These are phyloP conservation scores for Xylaria cubensis DNA, from an alignment of 495 filamentous ascomycete species.

Conservation along the genomic window DNA sequence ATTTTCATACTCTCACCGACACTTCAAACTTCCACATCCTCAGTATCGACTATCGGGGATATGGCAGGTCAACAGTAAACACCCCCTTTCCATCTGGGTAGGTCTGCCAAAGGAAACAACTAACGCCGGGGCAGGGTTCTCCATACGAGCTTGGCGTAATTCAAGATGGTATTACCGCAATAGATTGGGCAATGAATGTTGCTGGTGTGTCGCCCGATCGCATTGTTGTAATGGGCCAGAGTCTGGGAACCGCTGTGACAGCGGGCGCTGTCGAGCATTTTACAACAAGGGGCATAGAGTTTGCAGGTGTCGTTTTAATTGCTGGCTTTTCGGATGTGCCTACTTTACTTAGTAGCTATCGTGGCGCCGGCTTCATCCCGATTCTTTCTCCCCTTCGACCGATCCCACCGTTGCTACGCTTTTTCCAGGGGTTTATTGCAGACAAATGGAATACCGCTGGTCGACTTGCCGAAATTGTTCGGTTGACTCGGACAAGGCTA, in stretches of 20 bases:
- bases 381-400: constrained; percentile 72
- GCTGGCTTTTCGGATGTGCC: constrained; percentile 80
- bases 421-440: constrained; percentile 50
- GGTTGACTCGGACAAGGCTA: constrained; percentile 57
- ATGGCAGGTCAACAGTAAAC: constrained; percentile 69
- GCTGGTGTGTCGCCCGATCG: constrained; percentile 69
- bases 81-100: neutral
- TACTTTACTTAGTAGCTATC: constrained; percentile 66
- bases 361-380: constrained; percentile 76
- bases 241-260: constrained; percentile 85
- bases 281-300: constrained; percentile 54
- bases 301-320: constrained; percentile 75
- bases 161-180: constrained; percentile 73
- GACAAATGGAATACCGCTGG: constrained; percentile 61
- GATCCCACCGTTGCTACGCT: constrained; percentile 51
- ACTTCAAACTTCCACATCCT: constrained; percentile 65
- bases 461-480: constrained; percentile 52
- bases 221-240: constrained; percentile 87
- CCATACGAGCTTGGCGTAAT: constrained; percentile 86
- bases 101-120: neutral
- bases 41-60: constrained; percentile 87
- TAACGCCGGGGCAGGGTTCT: constrained; percentile 52
- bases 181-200: constrained; percentile 72
- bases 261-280: constrained; percentile 75
- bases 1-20: constrained; percentile 68